Evolutionary conservation across 768 basidiomycete genomes (phyloP).

Genomic region (Leccinum rimulosum): DNA sequence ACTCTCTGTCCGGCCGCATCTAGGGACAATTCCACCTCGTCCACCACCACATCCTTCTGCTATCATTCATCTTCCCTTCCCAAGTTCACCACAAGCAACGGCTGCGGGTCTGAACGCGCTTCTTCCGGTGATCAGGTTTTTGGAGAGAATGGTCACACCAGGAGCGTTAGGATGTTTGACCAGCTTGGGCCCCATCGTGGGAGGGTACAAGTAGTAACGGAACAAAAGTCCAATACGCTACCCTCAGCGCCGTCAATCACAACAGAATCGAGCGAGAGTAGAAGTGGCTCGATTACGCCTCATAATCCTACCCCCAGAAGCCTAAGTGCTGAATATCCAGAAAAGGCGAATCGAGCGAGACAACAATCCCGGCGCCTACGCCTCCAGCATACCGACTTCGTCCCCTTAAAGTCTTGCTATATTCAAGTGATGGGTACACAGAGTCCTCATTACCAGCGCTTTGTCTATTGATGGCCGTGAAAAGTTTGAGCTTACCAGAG

Average conservation of each 20-base stretch:
- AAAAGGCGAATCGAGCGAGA: slow-evolving; percentile 13
- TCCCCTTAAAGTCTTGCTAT: slow-evolving; percentile 74
- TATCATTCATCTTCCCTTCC: slow-evolving; percentile 74
- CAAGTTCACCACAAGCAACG: slow-evolving; percentile 59
- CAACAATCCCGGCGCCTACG: slow-evolving; percentile 4
- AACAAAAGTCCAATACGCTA: slow-evolving; percentile 7
- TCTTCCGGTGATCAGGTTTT: slow-evolving; percentile 61
- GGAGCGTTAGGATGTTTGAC: slow-evolving; percentile 22
- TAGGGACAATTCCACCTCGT: slow-evolving; percentile 43
- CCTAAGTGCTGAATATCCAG: slow-evolving; percentile 18
- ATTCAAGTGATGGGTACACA: slow-evolving; percentile 88
- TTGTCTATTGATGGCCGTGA: slow-evolving; percentile 79
- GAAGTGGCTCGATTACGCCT: slow-evolving; percentile 21
- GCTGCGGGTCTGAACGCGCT: slow-evolving; percentile 54
- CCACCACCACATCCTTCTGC: slow-evolving; percentile 72
- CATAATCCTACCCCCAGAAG: slow-evolving; percentile 2
- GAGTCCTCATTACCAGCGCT: slow-evolving; percentile 89
- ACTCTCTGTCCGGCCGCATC: neutral
- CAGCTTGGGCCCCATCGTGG: slow-evolving; percentile 1
- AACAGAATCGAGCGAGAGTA: slow-evolving; percentile 14
- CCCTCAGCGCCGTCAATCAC: slow-evolving; percentile 19
- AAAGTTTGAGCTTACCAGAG: slow-evolving; percentile 69
- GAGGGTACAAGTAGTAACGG: slow-evolving; percentile 1
- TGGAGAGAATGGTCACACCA: slow-evolving; percentile 64
- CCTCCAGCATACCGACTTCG: slow-evolving; percentile 41